These are phyloP conservation scores for Gossypium longicalyx DNA, from an alignment of 345 rosid species.

Conservation along the genomic window DNA sequence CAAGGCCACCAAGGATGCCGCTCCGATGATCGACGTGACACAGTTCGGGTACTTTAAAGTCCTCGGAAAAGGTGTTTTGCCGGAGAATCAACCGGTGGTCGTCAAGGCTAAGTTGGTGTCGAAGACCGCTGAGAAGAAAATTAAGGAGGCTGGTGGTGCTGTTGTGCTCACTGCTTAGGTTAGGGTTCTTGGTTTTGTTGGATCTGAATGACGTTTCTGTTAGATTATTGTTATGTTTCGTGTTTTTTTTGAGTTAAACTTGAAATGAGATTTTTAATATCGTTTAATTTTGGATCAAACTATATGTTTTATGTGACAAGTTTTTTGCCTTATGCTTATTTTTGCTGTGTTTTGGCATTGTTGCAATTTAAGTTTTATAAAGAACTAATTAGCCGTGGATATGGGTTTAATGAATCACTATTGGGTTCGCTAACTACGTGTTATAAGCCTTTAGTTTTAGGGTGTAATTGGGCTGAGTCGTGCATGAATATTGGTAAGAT, in stretches of 20 bases:
- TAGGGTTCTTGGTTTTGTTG: slow-evolving; percentile 9
- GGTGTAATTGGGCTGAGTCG: too few species aligned
- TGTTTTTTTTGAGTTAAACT: neutral
- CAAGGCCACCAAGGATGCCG: slow-evolving; percentile 55
- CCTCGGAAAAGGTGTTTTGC: slow-evolving; percentile 65
- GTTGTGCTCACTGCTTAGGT: slow-evolving; percentile 68
- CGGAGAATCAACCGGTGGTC: slow-evolving; percentile 62
- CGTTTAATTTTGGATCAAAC: neutral
- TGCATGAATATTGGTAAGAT: too few species aligned
- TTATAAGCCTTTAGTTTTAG: too few species aligned
- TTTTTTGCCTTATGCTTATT: neutral
- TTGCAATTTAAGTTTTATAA: too few species aligned
- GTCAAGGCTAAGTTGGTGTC: slow-evolving; percentile 73
- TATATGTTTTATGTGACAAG: too few species aligned
- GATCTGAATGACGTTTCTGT: neutral
- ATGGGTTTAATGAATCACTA: too few species aligned
- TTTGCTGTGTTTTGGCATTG: too few species aligned
- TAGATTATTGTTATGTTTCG: neutral
- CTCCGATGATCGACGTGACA: slow-evolving; percentile 60
- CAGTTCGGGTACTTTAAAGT: slow-evolving; percentile 81
- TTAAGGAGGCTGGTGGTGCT: slow-evolving; percentile 76
- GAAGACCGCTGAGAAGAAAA: slow-evolving; percentile 74
- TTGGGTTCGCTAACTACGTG: too few species aligned
- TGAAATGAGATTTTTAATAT: neutral
- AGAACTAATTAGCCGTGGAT: too few species aligned